Conservation (phyloP, 2,329 filamentous ascomycete genomes). For the Fusarium nisikadoi region DNA sequence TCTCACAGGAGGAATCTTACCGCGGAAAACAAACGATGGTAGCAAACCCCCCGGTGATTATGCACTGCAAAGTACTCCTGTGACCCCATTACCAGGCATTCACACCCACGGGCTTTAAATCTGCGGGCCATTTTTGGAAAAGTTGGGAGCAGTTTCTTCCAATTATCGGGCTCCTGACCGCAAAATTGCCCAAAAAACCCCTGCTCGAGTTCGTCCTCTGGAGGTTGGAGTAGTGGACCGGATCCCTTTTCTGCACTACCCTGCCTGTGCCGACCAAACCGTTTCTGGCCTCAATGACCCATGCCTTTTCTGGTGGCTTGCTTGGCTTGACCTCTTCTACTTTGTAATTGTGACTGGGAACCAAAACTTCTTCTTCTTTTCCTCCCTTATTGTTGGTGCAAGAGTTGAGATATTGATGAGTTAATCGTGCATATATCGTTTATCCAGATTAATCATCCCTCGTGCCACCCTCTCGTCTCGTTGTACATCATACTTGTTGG, state of each 20-base stretch:
- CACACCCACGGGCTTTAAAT: slow-evolving; percentile 1
- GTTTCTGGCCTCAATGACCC: slow-evolving; percentile 21
- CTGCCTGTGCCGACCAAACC: slow-evolving; percentile 16
- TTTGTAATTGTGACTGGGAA: slow-evolving; percentile 7
- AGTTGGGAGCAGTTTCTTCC: not conserved
- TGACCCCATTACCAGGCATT: slow-evolving; percentile 18
- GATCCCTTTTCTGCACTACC: slow-evolving; percentile 24
- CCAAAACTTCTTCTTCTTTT: slow-evolving; percentile 10
- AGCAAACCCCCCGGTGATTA: not conserved
- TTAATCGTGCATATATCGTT: not conserved
- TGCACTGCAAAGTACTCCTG: slow-evolving; percentile 17
- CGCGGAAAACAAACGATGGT: not conserved
- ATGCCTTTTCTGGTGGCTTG: slow-evolving; percentile 10
- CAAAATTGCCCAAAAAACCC: slow-evolving; percentile 17
- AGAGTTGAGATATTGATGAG: slow-evolving; percentile 9
- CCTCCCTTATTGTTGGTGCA: slow-evolving; percentile 4
- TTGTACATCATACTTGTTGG: not conserved
- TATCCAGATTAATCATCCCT: not conserved
- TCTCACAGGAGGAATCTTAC: slow-evolving; percentile 4
- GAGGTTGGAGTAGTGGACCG: slow-evolving; percentile 16
- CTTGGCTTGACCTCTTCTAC: slow-evolving; percentile 11
- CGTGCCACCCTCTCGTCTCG: not conserved
- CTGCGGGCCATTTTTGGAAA: not conserved
- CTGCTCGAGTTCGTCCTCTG: slow-evolving; percentile 4
- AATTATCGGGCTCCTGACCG: slow-evolving; percentile 20